Evolutionary conservation across 495 filamentous ascomycete genomes (phyloP).

Genomic region (Aspergillus haitiensis): DNA sequence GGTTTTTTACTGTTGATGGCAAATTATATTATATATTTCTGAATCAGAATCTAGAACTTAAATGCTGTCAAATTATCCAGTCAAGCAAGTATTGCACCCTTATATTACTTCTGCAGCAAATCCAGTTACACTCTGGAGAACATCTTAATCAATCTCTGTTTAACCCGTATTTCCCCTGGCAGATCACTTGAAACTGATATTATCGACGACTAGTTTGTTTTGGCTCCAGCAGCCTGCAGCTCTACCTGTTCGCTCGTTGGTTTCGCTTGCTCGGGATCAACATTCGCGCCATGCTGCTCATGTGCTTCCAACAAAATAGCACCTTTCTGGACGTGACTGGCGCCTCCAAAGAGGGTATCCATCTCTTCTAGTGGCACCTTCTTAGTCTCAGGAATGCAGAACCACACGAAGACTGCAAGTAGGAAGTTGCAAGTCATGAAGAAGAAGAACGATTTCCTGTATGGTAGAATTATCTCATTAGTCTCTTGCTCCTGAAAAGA

Average conservation of each 20-base stretch:
- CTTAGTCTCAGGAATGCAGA: conserved; percentile 74
- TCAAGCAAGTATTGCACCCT: too few relatives aligned
- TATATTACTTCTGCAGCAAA: too few relatives aligned
- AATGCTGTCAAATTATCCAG: too few relatives aligned
- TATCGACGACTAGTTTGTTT: neutral
- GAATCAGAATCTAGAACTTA: too few relatives aligned
- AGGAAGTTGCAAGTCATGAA: conserved; percentile 59
- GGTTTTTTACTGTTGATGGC: too few relatives aligned
- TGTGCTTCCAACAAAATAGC: neutral
- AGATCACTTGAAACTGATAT: too few relatives aligned
- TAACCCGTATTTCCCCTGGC: too few relatives aligned
- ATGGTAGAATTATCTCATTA: too few relatives aligned
- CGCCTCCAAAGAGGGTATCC: conserved; percentile 57
- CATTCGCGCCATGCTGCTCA: neutral
- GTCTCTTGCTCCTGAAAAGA: neutral
- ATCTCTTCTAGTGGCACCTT: conserved; percentile 64
- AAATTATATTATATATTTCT: too few relatives aligned
- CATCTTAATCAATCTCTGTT: too few relatives aligned
- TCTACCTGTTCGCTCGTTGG: neutral
- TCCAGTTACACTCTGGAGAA: too few relatives aligned
- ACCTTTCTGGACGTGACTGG: conserved; percentile 47
- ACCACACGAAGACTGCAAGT: conserved; percentile 67
- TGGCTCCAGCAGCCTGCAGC: neutral
- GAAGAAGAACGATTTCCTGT: conserved; percentile 59
- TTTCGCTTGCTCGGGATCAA: neutral